Conservation (phyloP, 129 eudicot species). For the Daucus carota region DH1_v3.0 NC_030382.2:53624001-53624500, state of each 20-base stretch:
- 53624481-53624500: neutral
- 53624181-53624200: neutral
- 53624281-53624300: neutral
- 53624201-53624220: neutral
- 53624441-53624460: neutral
- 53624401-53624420: constrained; percentile 15
- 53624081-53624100: neutral
- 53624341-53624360: constrained; percentile 55
- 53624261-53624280: neutral
- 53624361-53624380: constrained; percentile 45
- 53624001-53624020: neutral
- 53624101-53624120: neutral
- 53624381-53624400: constrained; percentile 57
- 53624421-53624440: constrained; percentile 11
- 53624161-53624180: neutral
- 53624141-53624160: neutral
- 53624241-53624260: neutral
- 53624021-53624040: neutral
- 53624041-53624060: neutral
- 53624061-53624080: neutral
- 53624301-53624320: neutral
- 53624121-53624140: neutral
- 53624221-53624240: neutral
- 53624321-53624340: neutral
- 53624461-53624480: neutral